Evolutionary conservation across 306 rosid genomes (phyloP).

Genomic region (Albizia julibrissin): DNA sequence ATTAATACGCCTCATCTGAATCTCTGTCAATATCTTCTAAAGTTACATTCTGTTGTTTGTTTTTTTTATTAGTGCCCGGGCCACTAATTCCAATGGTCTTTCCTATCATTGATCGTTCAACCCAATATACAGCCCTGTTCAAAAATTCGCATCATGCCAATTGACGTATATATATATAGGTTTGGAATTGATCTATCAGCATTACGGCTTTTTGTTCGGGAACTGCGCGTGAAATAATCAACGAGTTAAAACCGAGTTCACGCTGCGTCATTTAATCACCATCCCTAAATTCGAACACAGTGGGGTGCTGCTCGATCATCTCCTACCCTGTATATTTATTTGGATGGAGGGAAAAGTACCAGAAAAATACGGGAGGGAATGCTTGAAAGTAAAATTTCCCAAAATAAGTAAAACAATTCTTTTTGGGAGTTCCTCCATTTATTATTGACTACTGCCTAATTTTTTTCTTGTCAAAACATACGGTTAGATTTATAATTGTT

Average conservation of each 20-base stretch:
- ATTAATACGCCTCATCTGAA: slow-evolving; percentile 31
- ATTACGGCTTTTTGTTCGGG: not conserved
- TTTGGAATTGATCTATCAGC: not conserved
- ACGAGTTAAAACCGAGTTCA: not conserved
- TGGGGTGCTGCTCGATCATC: not conserved
- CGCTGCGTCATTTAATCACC: not conserved
- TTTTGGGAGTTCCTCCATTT: no score
- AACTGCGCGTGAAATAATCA: not conserved
- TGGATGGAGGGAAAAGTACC: no score
- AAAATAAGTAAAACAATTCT: no score
- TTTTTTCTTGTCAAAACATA: no score
- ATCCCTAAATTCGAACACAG: not conserved
- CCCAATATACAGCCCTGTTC: not conserved
- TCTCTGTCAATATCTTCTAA: slow-evolving; percentile 44
- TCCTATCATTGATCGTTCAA: slow-evolving; percentile 36
- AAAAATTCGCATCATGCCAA: not conserved
- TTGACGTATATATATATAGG: not conserved
- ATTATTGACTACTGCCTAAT: no score
- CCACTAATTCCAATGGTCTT: slow-evolving; percentile 58
- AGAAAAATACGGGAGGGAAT: no score
- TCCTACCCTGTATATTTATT: no score
- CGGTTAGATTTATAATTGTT: no score
- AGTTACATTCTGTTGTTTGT: slow-evolving; percentile 21
- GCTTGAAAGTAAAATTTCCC: no score
- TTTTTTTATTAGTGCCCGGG: slow-evolving; percentile 50